A percentile compares a stretch with the other conserved stretches of the same genome.
Evolutionary conservation across 2,329 filamentous ascomycete species (phyloP).

Genomic region (Colletotrichum sp.): DNA sequence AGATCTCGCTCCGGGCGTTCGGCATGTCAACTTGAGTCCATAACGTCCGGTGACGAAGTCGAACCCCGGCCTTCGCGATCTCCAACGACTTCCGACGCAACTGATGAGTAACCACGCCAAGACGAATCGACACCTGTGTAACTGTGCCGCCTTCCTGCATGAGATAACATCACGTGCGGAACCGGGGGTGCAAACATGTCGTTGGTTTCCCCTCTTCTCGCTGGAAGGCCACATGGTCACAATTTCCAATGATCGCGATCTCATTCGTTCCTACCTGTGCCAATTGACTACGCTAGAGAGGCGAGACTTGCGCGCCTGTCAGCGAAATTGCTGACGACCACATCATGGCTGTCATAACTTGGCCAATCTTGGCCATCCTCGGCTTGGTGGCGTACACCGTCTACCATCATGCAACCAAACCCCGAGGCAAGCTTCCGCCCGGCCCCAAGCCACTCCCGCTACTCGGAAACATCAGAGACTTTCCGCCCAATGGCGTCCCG

Average conservation of each 20-base stretch:
- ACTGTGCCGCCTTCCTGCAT: background rate
- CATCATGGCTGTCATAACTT: background rate
- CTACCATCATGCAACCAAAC: background rate
- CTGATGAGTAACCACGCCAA: background rate
- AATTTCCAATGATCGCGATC: background rate
- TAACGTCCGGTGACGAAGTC: background rate
- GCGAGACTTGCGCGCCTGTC: background rate
- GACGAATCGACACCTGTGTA: background rate
- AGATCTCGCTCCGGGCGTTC: background rate
- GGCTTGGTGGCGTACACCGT: background rate
- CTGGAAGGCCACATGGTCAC: background rate
- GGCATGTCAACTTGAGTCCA: background rate
- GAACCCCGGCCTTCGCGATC: background rate
- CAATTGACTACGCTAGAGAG: background rate
- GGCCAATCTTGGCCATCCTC: background rate
- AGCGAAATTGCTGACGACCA: background rate
- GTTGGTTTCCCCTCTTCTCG: background rate
- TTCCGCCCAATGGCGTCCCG: constrained; percentile 40
- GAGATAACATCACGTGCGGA: background rate
- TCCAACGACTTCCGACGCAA: background rate
- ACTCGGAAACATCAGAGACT: constrained; percentile 54
- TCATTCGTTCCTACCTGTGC: rapidly evolving
- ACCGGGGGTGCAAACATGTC: background rate
- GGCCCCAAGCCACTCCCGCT: constrained; percentile 53
- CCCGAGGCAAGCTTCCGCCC: constrained; percentile 41